phyloP scores from a whole-genome alignment of 2,329 filamentous ascomycete species.

The Trichoderma simmonsii region DNA sequence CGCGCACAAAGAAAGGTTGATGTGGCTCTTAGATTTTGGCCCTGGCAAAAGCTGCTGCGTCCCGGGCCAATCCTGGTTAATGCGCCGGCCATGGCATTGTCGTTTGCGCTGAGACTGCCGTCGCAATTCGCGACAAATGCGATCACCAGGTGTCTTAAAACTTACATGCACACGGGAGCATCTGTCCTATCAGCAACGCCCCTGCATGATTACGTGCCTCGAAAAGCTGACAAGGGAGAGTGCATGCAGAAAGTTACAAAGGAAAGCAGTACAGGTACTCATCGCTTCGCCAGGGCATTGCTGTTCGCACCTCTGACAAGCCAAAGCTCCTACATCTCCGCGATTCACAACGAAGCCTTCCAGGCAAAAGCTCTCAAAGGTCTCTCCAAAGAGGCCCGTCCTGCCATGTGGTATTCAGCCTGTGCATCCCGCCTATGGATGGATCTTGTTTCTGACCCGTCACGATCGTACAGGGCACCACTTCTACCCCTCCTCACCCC shows the following conservation, averaged over 20 bases:
- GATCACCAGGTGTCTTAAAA: conserved; percentile 3
- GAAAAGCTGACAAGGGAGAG: conserved; percentile 12
- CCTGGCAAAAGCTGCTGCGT: background rate
- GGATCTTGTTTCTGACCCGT: conserved; percentile 21
- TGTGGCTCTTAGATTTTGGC: background rate
- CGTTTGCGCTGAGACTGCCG: conserved; percentile 1
- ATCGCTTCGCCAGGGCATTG: background rate
- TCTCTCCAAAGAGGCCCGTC: conserved; percentile 7
- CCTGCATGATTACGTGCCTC: conserved; percentile 12
- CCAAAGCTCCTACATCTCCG: background rate
- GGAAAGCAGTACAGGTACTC: background rate
- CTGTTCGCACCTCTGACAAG: background rate
- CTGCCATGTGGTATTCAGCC: conserved; percentile 19
- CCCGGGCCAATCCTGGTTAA: background rate
- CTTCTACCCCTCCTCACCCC: conserved; percentile 17
- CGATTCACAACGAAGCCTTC: background rate
- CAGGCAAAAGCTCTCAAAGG: background rate
- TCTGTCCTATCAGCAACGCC: conserved; percentile 3
- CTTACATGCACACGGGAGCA: background rate
- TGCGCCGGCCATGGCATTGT: background rate
- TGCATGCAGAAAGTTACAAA: background rate
- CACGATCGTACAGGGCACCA: conserved; percentile 18
- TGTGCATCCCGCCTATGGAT: conserved; percentile 18
- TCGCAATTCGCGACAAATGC: conserved; percentile 14
- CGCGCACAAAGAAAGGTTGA: background rate